Conservation (phyloP, 495 filamentous ascomycete species). For the Daldinia childiae region DNA sequence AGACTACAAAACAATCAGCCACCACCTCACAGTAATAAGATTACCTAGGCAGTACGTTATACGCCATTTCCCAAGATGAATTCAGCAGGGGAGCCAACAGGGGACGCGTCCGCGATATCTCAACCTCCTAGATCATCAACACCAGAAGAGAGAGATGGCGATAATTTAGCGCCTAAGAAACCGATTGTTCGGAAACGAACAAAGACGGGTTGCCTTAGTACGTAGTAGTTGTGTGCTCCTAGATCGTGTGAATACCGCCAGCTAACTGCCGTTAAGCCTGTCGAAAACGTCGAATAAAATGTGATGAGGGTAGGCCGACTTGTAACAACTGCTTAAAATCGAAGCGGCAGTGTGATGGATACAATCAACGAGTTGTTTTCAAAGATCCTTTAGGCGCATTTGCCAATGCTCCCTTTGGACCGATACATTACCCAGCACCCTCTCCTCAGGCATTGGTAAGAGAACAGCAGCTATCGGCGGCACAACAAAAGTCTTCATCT, state of each 20-base stretch:
- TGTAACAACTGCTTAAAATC: conserved; percentile 94
- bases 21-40: conserved; percentile 5
- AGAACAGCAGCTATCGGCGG: conserved; percentile 48
- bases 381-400: conserved; percentile 82
- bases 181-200: conserved; percentile 75
- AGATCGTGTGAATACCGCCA: conserved; percentile 11
- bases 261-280: conserved; percentile 69
- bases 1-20: conserved; percentile 22
- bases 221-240: conserved; percentile 47
- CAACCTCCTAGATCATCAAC: conserved; percentile 36
- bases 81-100: conserved; percentile 28
- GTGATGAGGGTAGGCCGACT: conserved; percentile 91
- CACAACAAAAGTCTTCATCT: conserved; percentile 49
- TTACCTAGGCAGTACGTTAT: conserved; percentile 1
- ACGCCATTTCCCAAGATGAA: conserved; percentile 36
- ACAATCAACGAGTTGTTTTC: conserved; percentile 91
- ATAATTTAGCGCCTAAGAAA: conserved; percentile 48
- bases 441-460: conserved; percentile 43
- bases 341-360: conserved; percentile 92
- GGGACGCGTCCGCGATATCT: conserved; percentile 32
- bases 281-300: conserved; percentile 95
- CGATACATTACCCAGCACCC: conserved; percentile 47
- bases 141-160: conserved; percentile 41
- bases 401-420: conserved; percentile 49
- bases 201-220: conserved; percentile 96